Evolutionary conservation across 768 basidiomycete genomes (phyloP), one percentile per base, ranked within the genome.

Genomic region (Gautieria morchelliformis): DNA sequence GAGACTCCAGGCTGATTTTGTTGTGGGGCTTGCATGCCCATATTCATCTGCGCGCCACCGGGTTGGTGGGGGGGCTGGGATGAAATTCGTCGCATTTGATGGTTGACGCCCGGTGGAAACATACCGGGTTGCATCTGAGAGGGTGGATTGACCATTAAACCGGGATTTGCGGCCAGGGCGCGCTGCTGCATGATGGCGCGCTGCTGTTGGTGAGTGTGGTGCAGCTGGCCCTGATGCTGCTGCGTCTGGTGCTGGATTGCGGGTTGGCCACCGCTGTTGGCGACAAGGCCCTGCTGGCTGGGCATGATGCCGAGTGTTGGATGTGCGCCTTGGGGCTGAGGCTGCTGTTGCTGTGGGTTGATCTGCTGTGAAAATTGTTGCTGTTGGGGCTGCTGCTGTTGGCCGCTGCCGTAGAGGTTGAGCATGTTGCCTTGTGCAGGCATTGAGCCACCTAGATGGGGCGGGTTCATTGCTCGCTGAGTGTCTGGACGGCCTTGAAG

Each of bases 201-300:
- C 68, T 85, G 84, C 20, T 83, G 84, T 19, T 83, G 84, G n/a
- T 83, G 69, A n/a, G 76, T 77, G 64, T 84, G 78, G 58, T 84
- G 78, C 47, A 78, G 66, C 19, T 60, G 63, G 46, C 66, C 66
- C 42, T 72, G 69, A 40, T 69, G 70, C 60, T 69, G 70, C 60
- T 70, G 73, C 63, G 67, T 14, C 20, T 52, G 51, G 5, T 49
- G 48, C 32, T 49, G 48, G 3, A 49, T 49, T 10, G 48, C 15
- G 32, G 48, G 48, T 17, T 35, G 51, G 35, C 51, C 51, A 39
- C 51, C 51, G 20, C 20, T 40, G 32, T 52, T 52, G 9, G 51
- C 33, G 4, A 52, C 51, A 9, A 52, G 37, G 20, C 33, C 32
- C 14, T 35, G 51, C 11, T 19, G 14, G 20, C 2, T 15, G 33